Evolutionary conservation across 1,284 basidiomycete species (phyloP).

Genomic region (Apiotrichum brassicae): DNA sequence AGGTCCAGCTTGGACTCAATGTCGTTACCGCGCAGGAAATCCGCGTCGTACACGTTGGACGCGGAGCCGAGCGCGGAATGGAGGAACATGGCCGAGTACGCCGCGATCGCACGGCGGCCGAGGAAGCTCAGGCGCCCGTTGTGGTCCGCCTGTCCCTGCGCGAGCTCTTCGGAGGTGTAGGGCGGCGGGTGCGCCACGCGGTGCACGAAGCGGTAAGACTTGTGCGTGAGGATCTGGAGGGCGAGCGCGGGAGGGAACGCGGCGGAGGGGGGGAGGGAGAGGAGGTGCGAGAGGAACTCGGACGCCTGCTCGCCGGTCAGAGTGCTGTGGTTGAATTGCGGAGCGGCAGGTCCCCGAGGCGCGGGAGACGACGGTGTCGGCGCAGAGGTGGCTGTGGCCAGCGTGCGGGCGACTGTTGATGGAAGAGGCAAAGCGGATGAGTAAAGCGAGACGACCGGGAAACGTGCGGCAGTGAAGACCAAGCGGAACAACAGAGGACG

Average conservation of each 20-base stretch:
- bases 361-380: background rate
- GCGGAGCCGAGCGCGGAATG: slow-evolving; percentile 24
- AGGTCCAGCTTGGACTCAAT: slow-evolving; percentile 33
- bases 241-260: slow-evolving; percentile 40
- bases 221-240: slow-evolving; percentile 45
- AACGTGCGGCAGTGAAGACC: background rate
- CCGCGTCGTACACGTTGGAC: background rate
- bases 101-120: slow-evolving; percentile 39
- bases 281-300: slow-evolving; percentile 35
- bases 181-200: slow-evolving; percentile 20
- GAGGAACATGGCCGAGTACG: slow-evolving; percentile 41
- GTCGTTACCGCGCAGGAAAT: slow-evolving; percentile 8
- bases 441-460: too few relatives aligned
- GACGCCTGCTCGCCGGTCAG: slow-evolving; percentile 25
- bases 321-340: background rate
- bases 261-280: slow-evolving; percentile 30
- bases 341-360: background rate
- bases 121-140: slow-evolving; percentile 42
- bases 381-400: background rate
- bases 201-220: slow-evolving; percentile 42
- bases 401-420: background rate
- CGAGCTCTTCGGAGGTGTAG: slow-evolving; percentile 11
- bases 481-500: too few relatives aligned
- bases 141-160: slow-evolving; percentile 22
- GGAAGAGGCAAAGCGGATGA: too few relatives aligned